Conservation (phyloP, 1,139 yeast genomes). For the Scheffersomyces titani region DNA sequence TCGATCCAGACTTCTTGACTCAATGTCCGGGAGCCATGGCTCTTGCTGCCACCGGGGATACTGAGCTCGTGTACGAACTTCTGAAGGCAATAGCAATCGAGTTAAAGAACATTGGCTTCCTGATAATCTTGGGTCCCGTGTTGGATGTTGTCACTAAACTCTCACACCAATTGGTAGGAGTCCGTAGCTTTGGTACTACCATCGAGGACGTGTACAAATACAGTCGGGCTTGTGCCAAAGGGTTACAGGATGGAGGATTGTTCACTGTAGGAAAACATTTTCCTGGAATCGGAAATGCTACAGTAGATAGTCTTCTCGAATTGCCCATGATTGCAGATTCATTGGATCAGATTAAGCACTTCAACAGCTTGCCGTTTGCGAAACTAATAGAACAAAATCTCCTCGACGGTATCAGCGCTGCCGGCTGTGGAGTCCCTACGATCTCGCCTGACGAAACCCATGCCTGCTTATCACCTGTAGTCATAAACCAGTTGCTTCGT, state of each 20-base stretch:
- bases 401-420: constrained; percentile 60
- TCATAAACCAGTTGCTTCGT: constrained; percentile 55
- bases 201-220: constrained; percentile 58
- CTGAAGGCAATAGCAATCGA: constrained; percentile 59
- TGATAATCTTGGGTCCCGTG: constrained; percentile 63
- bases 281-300: constrained; percentile 68
- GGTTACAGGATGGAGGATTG: constrained; percentile 58
- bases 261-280: constrained; percentile 64
- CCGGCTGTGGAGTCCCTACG: constrained; percentile 72
- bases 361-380: constrained; percentile 56
- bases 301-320: constrained; percentile 58
- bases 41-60: constrained; percentile 56
- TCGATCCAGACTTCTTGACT: constrained; percentile 52
- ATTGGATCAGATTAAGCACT: constrained; percentile 52
- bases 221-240: constrained; percentile 57
- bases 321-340: constrained; percentile 62
- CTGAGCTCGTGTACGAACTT: constrained; percentile 52
- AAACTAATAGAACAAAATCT: constrained; percentile 48
- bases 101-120: constrained; percentile 55
- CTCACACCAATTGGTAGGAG: constrained; percentile 60
- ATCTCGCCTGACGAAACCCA: constrained; percentile 63
- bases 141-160: constrained; percentile 62
- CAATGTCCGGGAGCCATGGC: constrained; percentile 73
- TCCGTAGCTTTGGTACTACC: constrained; percentile 63
- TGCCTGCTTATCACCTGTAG: constrained; percentile 62